Base-by-base conservation (phyloP, 768 basidiomycete species). In the Lentinula lateritia region DNA sequence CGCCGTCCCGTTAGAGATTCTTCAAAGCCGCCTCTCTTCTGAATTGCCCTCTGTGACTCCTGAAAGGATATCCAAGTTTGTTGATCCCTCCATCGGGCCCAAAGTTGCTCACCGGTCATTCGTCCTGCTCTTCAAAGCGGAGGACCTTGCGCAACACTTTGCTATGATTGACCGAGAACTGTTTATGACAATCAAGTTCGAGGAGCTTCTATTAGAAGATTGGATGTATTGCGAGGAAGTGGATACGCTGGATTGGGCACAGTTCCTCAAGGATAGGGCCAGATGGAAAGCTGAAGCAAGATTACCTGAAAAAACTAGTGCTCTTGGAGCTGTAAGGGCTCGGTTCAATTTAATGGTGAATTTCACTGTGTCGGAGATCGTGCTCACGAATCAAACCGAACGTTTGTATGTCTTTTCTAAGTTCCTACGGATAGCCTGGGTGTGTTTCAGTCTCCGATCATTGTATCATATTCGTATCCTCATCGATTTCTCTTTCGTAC, bases 101-200 rank as follows among this genome's bases (percentile, higher is more conserved):
- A 79, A 77, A n/a, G 69, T 18, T 2, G n/a, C 74, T 6, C 84
- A 90, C 68, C 85, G 83, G 8, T 92, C 89, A 2, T 95, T 90
- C 75, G 78, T 95, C 55, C 75, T 92, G n/a, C 72, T 69, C 35
- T 78, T 82, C 69, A 78, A 83, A 6, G 83, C 89, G 1, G 83
- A 84, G 41, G 74, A 73, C 5, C 71, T 97, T 38, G 89, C 89
- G 1, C 80, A 86, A 57, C 90, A 94, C 66, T 90, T 95, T 67
- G 81, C 89, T 6, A 88, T 93, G 81, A 93, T 96, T 64, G 93
- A 96, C 64, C 82, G 91, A 28, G 93, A 95, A 66, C 74, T 95
- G 59, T 92, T 94, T 70, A 85, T 90, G 72, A 82, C 83, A 12
- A 81, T 96, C 71, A 89, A 88, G 66, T 94, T 94, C 68, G 92